Base-by-base conservation (phyloP, 371 early-diverging fungal species). In the Ordospora colligata region DNA sequence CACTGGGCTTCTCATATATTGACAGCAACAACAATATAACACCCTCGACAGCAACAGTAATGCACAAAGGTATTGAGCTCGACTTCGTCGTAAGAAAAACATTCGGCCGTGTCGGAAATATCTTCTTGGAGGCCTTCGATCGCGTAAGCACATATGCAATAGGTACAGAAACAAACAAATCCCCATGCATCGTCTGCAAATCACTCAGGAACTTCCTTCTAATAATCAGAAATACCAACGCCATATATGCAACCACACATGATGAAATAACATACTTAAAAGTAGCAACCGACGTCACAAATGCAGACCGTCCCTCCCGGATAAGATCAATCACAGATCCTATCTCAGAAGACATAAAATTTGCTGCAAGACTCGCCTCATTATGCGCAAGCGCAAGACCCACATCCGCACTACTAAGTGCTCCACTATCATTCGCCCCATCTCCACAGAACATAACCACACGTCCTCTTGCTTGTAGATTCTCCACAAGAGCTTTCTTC, bases 381-480 rank as follows among this genome's bases (percentile, higher is more conserved):
- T 95, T 94, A 74, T 94, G 92, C 6, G 93, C 92, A 32, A 99
- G 83, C 14, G 95, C 92, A 14, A 99, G 84, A 0, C 99, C 98
- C 32, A 96, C 93, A 84, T 96, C 95, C 8, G 97, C 96, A 25
- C 91, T 91, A 68, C 91, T 91, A 12, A 99, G 86, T 1, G 99
- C 99, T 21, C 94, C 95, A 86, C 94, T 94, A 84, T 99, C 99
- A 79, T 99, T 99, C 40, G 97, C 96, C 7, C 99, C 99, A 86
- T 99, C 99, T n/a, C 99, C 99, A 84, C 80, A 81, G 64, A 81
- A 85, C 44, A 74, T 69, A 9, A 73, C 76, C 6, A 62, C 44
- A 17, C 75, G 70, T 44, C 50, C 54, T 23, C 42, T 75, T 9
- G 74, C 72, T 19, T 54, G 64, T 6, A 77, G 54, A 72, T 80